Conservation (phyloP, 1,284 basidiomycete genomes). For the Fomes fomentarius region DNA sequence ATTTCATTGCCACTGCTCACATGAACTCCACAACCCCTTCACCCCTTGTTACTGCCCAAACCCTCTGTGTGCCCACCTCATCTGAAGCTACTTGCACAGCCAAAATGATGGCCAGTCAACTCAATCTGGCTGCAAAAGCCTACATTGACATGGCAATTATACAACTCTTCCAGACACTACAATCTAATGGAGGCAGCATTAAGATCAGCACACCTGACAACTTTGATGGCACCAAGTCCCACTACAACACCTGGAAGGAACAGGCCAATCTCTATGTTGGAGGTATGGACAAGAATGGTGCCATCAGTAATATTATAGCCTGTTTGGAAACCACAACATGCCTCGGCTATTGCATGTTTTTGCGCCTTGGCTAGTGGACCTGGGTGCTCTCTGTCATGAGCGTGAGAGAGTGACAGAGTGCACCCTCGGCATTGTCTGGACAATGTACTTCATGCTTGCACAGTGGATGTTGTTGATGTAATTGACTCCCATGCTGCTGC, state of each 20-base stretch:
- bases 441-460: too few relatives aligned
- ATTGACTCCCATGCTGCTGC: too few relatives aligned
- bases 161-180: not conserved
- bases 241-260: slow-evolving; percentile 10
- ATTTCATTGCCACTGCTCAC: not conserved
- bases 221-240: slow-evolving; percentile 7
- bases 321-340: too few relatives aligned
- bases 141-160: not conserved
- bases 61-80: not conserved
- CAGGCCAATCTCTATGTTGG: slow-evolving; percentile 9
- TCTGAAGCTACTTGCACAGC: not conserved
- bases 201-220: slow-evolving; percentile 7
- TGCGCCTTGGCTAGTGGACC: too few relatives aligned
- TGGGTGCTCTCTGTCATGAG: too few relatives aligned
- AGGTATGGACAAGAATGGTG: slow-evolving; percentile 8
- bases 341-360: too few relatives aligned
- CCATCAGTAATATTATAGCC: too few relatives aligned
- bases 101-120: not conserved
- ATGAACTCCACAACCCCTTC: not conserved
- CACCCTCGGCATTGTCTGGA: too few relatives aligned
- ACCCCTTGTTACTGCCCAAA: not conserved
- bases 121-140: not conserved
- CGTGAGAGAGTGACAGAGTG: too few relatives aligned
- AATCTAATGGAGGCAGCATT: not conserved
- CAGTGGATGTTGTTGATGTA: too few relatives aligned